Evolutionary conservation across 1,284 basidiomycete genomes (phyloP).

Genomic region (Schizophyllum commune): DNA sequence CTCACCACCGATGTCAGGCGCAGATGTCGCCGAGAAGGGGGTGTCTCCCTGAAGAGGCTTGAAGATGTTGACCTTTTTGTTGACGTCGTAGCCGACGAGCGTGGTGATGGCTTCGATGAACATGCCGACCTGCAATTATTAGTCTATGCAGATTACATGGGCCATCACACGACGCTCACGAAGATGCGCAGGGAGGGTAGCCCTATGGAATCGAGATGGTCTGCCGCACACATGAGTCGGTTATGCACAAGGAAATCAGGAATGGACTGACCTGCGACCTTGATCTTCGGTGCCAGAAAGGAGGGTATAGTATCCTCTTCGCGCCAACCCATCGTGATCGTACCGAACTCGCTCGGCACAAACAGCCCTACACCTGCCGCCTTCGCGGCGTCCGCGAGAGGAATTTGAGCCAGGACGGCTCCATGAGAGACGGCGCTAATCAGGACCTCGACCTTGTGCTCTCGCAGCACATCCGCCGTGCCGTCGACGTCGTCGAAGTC

Average conservation of each 20-base stretch:
- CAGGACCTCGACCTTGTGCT: conserved; percentile 16
- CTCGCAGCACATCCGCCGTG: conserved; percentile 8
- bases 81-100: conserved; percentile 6
- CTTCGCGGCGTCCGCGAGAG: conserved; percentile 19
- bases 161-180: conserved; percentile 8
- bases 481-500: conserved; percentile 10
- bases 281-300: not conserved
- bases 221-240: not conserved
- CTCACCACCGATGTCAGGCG: conserved; percentile 14
- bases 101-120: conserved; percentile 14
- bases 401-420: conserved; percentile 11
- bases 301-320: not conserved
- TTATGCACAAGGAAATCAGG: not conserved
- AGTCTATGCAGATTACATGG: no score
- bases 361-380: conserved; percentile 21
- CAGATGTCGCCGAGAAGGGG: conserved; percentile 14
- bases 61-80: conserved; percentile 10
- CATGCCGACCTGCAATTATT: conserved; percentile 17
- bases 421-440: conserved; percentile 14
- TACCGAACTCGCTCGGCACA: conserved; percentile 22
- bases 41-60: conserved; percentile 15
- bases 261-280: not conserved
- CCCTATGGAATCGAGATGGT: conserved; percentile 1
- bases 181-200: conserved; percentile 14
- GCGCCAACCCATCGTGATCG: not conserved